Evolutionary conservation across 108 stramenopile genomes (phyloP).

Genomic region (Epithemia pelagica): DNA sequence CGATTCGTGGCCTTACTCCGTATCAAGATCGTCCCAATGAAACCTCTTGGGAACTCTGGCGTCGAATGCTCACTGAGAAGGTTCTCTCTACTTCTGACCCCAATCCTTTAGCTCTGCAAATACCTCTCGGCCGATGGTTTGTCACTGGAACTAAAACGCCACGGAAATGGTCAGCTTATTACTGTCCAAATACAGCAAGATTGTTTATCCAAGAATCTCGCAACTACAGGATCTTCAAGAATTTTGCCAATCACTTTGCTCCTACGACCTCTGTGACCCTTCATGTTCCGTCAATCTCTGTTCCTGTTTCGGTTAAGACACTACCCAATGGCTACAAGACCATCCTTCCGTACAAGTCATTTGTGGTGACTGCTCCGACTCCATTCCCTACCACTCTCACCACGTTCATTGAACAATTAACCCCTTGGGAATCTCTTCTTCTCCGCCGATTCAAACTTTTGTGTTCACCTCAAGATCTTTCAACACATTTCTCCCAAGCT

Average conservation of each 20-base stretch:
- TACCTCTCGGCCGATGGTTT: neutral
- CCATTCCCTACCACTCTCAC: neutral
- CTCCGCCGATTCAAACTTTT: neutral
- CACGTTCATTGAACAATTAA: neutral
- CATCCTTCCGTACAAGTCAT: neutral
- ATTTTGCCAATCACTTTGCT: too few relatives aligned
- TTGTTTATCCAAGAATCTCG: neutral
- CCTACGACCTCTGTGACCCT: neutral
- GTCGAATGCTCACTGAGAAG: neutral
- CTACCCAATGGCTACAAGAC: too few relatives aligned
- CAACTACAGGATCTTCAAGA: too few relatives aligned
- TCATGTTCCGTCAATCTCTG: neutral
- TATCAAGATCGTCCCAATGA: neutral
- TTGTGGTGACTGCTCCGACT: neutral
- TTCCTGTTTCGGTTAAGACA: too few relatives aligned
- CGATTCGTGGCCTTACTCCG: neutral
- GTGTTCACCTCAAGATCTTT: neutral
- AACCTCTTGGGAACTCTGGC: neutral
- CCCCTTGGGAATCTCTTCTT: neutral
- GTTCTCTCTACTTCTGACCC: neutral
- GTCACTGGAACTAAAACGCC: neutral
- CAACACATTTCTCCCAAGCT: too few relatives aligned
- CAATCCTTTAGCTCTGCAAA: neutral
- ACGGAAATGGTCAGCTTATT: neutral
- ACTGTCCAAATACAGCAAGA: neutral